Base-by-base conservation (phyloP, 139 green algal genomes). In the Asterochloris erici region DNA sequence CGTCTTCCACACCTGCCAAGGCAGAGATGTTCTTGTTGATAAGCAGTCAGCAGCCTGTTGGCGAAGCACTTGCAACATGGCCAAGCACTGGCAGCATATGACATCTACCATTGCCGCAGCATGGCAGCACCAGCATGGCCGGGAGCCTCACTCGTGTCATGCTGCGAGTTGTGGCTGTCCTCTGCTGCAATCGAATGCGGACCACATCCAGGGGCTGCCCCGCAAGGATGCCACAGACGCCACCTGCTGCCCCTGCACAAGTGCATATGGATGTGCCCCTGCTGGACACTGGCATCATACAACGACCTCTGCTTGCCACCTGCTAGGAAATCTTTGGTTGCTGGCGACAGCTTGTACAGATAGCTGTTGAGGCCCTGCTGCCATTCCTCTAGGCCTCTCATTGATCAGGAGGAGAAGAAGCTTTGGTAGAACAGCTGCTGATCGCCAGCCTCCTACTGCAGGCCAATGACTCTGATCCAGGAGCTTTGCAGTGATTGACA, bases 131-230 rank as follows among this genome's bases (percentile, higher is more conserved):
- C 38, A 6, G 38, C 38, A 54, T 54, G 38, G 38, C 14, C 2
- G 14, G 27, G 21, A 15, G 71, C 38, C 38, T 54, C 38, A 54
- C 38, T 6, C 6, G 38, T 6, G 38, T 54, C 38, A 54, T 54
- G 38, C 38, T 54, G 38, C 38, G 38, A 6, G 38, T 54, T 54
- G 38, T 54, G 38, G 38, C 38, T 47, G 76, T 27, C 38, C 66
- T 66, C 19, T 77, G 66, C 38, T 83, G 79, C 21, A 77, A 24
- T 12, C 79, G 64, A 13, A 83, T 68, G 12, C 79, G 66, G 21
- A 83, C 79, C 64, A 83, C 79, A 68, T 83, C 79, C 29, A 83
- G 38, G 19, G 79, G 79, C 69, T 77, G 68, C 15, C 79, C 79
- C 69, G 79, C 79, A 29, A 83, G 66, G 9, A 83, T 73, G 13